phyloP scores from a whole-genome alignment of 495 filamentous ascomycete species.

The Umbilicaria muhlenbergii region DNA sequence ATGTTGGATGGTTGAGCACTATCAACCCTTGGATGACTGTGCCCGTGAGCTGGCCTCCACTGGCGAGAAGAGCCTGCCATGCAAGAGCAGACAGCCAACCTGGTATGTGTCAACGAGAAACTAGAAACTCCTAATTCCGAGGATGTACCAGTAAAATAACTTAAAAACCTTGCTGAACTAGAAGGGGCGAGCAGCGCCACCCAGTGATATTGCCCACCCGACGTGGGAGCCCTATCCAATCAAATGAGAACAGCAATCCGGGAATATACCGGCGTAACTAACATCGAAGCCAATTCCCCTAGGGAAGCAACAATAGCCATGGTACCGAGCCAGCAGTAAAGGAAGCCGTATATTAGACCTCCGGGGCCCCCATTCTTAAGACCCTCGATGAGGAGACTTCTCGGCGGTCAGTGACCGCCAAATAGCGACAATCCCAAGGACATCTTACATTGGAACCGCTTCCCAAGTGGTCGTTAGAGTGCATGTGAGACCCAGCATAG shows the following conservation, averaged over 20 bases:
- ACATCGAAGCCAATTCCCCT: slow-evolving; percentile 19
- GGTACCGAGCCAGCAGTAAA: slow-evolving; percentile 28
- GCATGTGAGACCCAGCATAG: slow-evolving; percentile 22
- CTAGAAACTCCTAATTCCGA: not conserved
- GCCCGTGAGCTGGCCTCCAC: slow-evolving; percentile 16
- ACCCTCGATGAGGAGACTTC: not conserved
- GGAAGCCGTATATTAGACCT: slow-evolving; percentile 29
- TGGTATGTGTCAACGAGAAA: not conserved
- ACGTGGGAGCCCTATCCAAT: slow-evolving; percentile 10
- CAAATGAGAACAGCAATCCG: slow-evolving; percentile 4
- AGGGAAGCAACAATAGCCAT: slow-evolving; percentile 20
- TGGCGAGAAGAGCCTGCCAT: slow-evolving; percentile 20
- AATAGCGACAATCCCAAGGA: not conserved
- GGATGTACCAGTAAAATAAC: slow-evolving; percentile 23
- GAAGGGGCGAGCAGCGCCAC: slow-evolving; percentile 23
- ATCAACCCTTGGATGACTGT: slow-evolving; percentile 24
- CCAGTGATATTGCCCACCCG: slow-evolving; percentile 32
- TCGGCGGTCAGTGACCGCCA: not conserved
- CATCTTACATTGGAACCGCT: slow-evolving; percentile 16
- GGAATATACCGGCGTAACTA: slow-evolving; percentile 2
- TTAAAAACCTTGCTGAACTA: slow-evolving; percentile 20
- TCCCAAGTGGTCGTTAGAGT: slow-evolving; percentile 27
- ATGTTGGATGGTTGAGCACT: slow-evolving; percentile 17
- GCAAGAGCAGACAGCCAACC: slow-evolving; percentile 24
- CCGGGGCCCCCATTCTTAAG: slow-evolving; percentile 23